Percentiles rank a stretch among this genome's conserved stretches.
Evolutionary conservation across 805 yeast species (phyloP).

Genomic region (Candida piceae): DNA sequence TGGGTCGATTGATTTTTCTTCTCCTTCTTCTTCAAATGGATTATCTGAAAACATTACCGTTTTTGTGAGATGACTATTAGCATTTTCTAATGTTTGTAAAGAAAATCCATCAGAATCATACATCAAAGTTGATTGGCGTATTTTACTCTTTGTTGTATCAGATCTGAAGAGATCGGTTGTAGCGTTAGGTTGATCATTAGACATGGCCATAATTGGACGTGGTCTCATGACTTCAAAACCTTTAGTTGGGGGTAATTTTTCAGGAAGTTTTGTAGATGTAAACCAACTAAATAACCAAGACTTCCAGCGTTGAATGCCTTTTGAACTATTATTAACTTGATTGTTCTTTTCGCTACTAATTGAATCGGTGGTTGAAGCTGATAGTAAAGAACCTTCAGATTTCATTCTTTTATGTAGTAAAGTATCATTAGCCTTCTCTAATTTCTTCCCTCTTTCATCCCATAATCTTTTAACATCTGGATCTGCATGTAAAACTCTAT

Average conservation of each 20-base stretch:
- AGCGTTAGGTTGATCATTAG: no score
- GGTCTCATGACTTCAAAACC: slow-evolving; percentile 32
- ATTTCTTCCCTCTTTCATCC: slow-evolving; percentile 39
- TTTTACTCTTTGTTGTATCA: background rate
- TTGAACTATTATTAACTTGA: no score
- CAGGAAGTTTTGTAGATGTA: background rate
- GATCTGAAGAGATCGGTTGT: no score
- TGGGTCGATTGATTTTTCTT: background rate
- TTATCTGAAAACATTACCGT: background rate
- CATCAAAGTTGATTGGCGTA: background rate
- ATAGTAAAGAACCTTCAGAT: background rate
- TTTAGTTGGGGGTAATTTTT: background rate
- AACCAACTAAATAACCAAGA: background rate
- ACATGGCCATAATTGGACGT: slow-evolving; percentile 4
- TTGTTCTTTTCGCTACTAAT: background rate
- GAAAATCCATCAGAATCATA: background rate
- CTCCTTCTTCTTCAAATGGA: background rate
- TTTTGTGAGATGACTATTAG: background rate
- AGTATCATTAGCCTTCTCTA: slow-evolving; percentile 14
- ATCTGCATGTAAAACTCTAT: slow-evolving; percentile 38
- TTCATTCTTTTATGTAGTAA: slow-evolving; percentile 1
- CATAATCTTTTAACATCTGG: slow-evolving; percentile 48
- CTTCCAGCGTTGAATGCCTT: no score
- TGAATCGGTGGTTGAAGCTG: background rate
- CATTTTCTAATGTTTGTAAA: background rate